Percentiles rank a stretch among this genome's conserved stretches.
Conservation (phyloP, 148 eudicot species). For the Tetragonia tetragonoides region DNA sequence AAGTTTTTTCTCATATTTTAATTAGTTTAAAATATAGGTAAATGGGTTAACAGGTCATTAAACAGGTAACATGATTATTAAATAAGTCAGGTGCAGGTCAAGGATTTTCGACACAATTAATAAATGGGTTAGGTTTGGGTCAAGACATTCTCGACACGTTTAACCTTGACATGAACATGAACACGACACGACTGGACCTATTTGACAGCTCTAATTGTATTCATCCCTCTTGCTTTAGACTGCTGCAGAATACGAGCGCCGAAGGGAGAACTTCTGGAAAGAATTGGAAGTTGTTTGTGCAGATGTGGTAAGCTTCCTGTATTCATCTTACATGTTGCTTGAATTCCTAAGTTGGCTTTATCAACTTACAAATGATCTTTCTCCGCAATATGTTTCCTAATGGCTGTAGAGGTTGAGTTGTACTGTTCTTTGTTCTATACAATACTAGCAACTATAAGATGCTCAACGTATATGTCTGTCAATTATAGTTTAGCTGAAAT, state of each 20-base stretch:
- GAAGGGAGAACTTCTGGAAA: constrained; percentile 83
- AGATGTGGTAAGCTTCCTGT: constrained; percentile 67
- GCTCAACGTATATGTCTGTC: not conserved
- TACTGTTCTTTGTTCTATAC: not conserved
- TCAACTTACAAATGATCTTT: constrained; percentile 1
- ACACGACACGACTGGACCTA: too few relatives aligned
- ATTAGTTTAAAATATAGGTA: too few relatives aligned
- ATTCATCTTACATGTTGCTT: not conserved
- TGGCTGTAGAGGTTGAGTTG: not conserved
- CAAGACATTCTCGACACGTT: too few relatives aligned
- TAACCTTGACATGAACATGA: too few relatives aligned
- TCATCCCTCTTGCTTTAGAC: constrained; percentile 44
- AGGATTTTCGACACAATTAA: too few relatives aligned
- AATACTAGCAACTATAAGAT: not conserved
- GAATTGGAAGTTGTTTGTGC: constrained; percentile 82
- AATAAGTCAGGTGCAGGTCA: too few relatives aligned
- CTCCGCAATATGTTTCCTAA: not conserved
- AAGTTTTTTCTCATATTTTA: too few relatives aligned
- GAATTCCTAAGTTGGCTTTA: not conserved
- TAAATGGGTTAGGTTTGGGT: too few relatives aligned
- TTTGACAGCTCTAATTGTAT: too few relatives aligned
- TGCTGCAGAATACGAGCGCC: constrained; percentile 70
- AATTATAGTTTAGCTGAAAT: not conserved
- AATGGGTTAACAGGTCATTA: too few relatives aligned
- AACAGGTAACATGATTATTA: too few relatives aligned